Evolutionary conservation across 352 stramenopile genomes (phyloP).

Genomic region (Globisporangium mamillatum): DNA sequence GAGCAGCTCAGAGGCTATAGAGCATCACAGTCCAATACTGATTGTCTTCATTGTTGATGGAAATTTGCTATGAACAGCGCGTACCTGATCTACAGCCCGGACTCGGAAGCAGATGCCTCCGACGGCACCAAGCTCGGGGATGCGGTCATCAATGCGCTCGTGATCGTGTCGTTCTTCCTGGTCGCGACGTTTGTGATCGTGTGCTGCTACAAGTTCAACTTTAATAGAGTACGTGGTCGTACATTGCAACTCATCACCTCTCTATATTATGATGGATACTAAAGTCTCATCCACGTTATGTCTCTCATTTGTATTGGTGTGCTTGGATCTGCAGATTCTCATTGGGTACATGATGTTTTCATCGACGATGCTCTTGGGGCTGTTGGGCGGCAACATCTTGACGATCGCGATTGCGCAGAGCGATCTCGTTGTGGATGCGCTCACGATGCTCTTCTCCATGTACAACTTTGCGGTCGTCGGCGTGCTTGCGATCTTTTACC

Average conservation of each 20-base stretch:
- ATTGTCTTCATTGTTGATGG: neutral
- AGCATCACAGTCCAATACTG: neutral
- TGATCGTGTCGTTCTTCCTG: slow-evolving; percentile 89
- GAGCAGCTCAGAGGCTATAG: neutral
- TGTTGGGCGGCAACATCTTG: slow-evolving; percentile 85
- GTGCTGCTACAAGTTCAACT: slow-evolving; percentile 90
- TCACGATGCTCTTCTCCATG: slow-evolving; percentile 77
- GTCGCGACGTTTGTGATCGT: slow-evolving; percentile 90
- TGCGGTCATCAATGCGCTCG: slow-evolving; percentile 84
- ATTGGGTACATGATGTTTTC: slow-evolving; percentile 91
- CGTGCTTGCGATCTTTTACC: slow-evolving; percentile 89
- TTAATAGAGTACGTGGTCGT: slow-evolving; percentile 49
- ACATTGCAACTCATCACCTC: neutral
- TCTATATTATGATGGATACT: neutral
- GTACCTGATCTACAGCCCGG: slow-evolving; percentile 76
- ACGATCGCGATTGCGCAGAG: slow-evolving; percentile 67
- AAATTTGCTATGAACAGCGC: slow-evolving; percentile 30
- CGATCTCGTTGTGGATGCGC: slow-evolving; percentile 53
- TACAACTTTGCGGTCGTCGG: slow-evolving; percentile 92
- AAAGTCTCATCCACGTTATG: neutral
- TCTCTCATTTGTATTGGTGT: neutral
- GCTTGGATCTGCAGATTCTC: slow-evolving; percentile 39
- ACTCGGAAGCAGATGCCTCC: slow-evolving; percentile 47
- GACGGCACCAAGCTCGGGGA: slow-evolving; percentile 69
- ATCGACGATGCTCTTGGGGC: slow-evolving; percentile 79